Percentiles rank a stretch among this genome's conserved stretches.
phyloP scores from a whole-genome alignment of 805 yeast genomes.

The Hanseniaspora taiwanica region DNA sequence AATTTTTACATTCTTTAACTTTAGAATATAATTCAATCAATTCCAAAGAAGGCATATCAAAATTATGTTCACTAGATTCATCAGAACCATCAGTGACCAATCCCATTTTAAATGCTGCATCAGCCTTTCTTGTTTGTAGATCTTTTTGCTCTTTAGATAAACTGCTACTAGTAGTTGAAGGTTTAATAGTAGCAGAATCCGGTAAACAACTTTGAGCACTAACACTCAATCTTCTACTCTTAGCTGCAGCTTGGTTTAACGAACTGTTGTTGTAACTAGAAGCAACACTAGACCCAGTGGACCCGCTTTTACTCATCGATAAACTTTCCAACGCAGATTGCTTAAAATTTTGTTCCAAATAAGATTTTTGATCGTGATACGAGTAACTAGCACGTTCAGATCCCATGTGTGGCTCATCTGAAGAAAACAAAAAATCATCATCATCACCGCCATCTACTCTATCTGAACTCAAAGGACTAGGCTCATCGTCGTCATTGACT shows the following conservation, averaged over 20 bases:
- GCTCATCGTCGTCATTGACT: conserved; percentile 7
- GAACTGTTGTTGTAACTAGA: not conserved
- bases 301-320: not conserved
- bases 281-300: not conserved
- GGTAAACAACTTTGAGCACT: conserved; percentile 6
- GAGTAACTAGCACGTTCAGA: conserved; percentile 18
- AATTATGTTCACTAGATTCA: conserved; percentile 2
- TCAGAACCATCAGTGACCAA: conserved; percentile 19
- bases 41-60: conserved; percentile 53
- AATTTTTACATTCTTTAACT: conserved; percentile 50
- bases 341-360: conserved; percentile 20
- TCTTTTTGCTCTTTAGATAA: conserved; percentile 4
- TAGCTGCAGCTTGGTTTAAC: too few species aligned
- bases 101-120: conserved; percentile 30
- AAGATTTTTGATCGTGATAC: conserved; percentile 20
- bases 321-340: conserved; percentile 17
- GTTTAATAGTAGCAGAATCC: not conserved
- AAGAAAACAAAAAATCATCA: too few species aligned
- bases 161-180: conserved; percentile 4
- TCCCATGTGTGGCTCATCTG: too few species aligned
- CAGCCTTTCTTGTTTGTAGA: conserved; percentile 2
- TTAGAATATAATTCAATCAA: conserved; percentile 48
- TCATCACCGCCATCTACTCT: too few species aligned
- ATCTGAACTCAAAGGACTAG: too few species aligned
- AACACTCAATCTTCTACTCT: conserved; percentile 3